phyloP scores from a whole-genome alignment of 495 filamentous ascomycete genomes.

The Hypomontagnella monticulosa region DNA sequence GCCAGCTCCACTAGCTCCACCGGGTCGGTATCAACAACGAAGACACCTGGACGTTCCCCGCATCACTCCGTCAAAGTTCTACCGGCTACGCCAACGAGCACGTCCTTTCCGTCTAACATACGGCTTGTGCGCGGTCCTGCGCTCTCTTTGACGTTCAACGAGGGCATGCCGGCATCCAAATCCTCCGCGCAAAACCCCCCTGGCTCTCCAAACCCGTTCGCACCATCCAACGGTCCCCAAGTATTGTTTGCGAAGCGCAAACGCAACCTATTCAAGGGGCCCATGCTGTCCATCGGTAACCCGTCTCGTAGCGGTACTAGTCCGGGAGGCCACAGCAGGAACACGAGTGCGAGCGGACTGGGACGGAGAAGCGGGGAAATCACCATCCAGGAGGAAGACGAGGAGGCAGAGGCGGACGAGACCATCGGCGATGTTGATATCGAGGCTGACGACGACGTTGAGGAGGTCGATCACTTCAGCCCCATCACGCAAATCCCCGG shows the following conservation, averaged over 20 bases:
- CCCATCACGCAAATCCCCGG: conserved; percentile 58
- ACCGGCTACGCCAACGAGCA: conserved; percentile 85
- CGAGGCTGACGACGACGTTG: conserved; percentile 57
- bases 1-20: conserved; percentile 92
- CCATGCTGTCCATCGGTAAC: conserved; percentile 64
- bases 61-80: conserved; percentile 93
- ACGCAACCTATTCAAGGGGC: conserved; percentile 88
- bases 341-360: conserved; percentile 62
- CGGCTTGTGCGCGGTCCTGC: conserved; percentile 76
- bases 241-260: conserved; percentile 93
- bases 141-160: conserved; percentile 60
- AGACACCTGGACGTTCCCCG: conserved; percentile 75
- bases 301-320: conserved; percentile 49
- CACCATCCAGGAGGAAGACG: conserved; percentile 88
- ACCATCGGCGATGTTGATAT: conserved; percentile 30
- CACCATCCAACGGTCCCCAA: conserved; percentile 58
- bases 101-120: conserved; percentile 85
- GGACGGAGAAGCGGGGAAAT: conserved; percentile 68
- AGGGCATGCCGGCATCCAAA: conserved; percentile 53
- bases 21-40: conserved; percentile 73
- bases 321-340: conserved; percentile 59
- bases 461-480: conserved; percentile 76
- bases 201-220: conserved; percentile 58
- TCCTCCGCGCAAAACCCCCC: conserved; percentile 49
- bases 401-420: conserved; percentile 62